A percentile compares a stretch with the other conserved stretches of the same genome.
Conservation (phyloP, 805 yeast genomes). For the Starmerella vaccinii region DNA sequence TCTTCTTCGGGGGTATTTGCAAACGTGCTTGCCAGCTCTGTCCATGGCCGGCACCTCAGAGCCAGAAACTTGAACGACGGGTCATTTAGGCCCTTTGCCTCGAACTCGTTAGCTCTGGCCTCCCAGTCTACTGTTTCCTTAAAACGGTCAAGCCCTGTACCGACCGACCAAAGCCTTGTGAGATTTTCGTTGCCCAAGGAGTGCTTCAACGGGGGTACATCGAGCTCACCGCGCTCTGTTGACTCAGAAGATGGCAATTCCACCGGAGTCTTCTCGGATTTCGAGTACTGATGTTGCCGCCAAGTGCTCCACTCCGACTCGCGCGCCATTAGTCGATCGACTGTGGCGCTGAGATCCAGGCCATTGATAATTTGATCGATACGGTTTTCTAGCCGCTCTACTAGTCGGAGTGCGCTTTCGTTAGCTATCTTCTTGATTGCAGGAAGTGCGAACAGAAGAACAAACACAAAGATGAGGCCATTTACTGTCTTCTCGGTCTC, state of each 20-base stretch:
- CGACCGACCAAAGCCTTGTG: not conserved
- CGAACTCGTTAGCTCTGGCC: not conserved
- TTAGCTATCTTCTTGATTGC: not conserved
- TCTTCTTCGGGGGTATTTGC: not conserved
- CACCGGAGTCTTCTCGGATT: not conserved
- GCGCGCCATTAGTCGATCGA: not conserved
- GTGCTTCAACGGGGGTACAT: not conserved
- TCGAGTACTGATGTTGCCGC: not conserved
- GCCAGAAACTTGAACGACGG: not conserved
- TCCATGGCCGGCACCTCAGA: not conserved
- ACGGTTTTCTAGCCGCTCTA: not conserved
- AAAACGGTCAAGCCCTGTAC: not conserved
- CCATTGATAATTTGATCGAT: not conserved
- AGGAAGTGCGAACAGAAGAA: not conserved
- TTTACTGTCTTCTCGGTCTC: not conserved
- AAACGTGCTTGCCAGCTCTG: not conserved
- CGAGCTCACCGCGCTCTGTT: not conserved
- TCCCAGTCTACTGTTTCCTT: conserved; percentile 1
- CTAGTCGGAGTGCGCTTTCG: not conserved
- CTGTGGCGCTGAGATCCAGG: not conserved
- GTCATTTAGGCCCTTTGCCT: not conserved
- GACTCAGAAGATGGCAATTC: not conserved
- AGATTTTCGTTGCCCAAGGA: conserved; percentile 1
- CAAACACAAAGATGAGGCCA: not conserved
- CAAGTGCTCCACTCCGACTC: not conserved